phyloP scores from a whole-genome alignment of 164 flowering plant genomes.

The Chloranthus sessilifolius region DNA sequence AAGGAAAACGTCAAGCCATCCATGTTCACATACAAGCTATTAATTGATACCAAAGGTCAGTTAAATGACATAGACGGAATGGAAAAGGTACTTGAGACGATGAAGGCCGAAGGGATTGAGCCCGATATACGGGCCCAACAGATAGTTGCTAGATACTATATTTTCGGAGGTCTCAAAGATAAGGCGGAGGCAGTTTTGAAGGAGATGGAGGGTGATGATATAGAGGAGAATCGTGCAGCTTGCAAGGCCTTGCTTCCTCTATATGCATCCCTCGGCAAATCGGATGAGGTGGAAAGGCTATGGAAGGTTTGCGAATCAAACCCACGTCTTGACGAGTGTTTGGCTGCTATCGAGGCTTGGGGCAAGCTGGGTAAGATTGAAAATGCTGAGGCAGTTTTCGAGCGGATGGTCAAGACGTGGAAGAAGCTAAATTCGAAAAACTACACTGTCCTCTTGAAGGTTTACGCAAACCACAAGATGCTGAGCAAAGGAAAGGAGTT shows the following conservation, averaged over 20 bases:
- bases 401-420: conserved; percentile 28
- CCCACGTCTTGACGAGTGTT: conserved; percentile 36
- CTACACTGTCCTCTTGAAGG: conserved; percentile 44
- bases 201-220: conserved; percentile 62
- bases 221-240: conserved; percentile 35
- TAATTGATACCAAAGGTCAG: conserved; percentile 69
- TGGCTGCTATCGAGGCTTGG: conserved; percentile 75
- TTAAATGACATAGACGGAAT: conserved; percentile 65
- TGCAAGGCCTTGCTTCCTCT: conserved; percentile 46
- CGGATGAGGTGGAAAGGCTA: conserved; percentile 55
- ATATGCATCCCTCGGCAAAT: conserved; percentile 63
- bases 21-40: conserved; percentile 49
- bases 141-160: conserved; percentile 49
- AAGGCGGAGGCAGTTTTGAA: conserved; percentile 68
- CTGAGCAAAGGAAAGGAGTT: conserved; percentile 65
- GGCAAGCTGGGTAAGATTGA: conserved; percentile 61
- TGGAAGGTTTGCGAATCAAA: conserved; percentile 58
- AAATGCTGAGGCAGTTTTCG: conserved; percentile 74
- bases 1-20: conserved; percentile 66
- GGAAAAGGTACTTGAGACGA: conserved; percentile 72
- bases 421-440: conserved; percentile 35
- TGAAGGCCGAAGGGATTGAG: conserved; percentile 73
- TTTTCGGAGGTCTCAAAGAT: conserved; percentile 42
- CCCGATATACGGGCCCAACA: conserved; percentile 31
- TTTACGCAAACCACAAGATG: conserved; percentile 62